Evolutionary conservation across 495 filamentous ascomycete genomes (phyloP).

Genomic region (Aspergillus indologenus): DNA sequence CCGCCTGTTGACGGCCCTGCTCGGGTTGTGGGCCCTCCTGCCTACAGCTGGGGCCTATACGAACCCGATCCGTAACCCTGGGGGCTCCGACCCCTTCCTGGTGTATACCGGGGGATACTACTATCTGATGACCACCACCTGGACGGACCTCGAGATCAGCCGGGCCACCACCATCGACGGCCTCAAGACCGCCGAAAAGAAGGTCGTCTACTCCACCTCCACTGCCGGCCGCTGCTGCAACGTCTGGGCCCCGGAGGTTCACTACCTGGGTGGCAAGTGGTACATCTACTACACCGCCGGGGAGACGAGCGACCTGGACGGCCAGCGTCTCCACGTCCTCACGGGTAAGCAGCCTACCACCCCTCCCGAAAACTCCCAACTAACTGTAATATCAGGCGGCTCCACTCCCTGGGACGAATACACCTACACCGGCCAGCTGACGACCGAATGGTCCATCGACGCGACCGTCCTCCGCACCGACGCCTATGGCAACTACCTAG

Average conservation of each 20-base stretch:
- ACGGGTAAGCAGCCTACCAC: constrained; percentile 6
- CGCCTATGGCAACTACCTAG: constrained; percentile 36
- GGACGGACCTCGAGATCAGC: constrained; percentile 49
- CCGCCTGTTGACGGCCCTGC: background rate
- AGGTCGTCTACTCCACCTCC: constrained; percentile 42
- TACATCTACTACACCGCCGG: constrained; percentile 44
- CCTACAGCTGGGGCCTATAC: constrained; percentile 17
- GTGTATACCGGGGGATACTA: constrained; percentile 50
- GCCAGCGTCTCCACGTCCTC: constrained; percentile 17
- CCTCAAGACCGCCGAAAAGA: constrained; percentile 45
- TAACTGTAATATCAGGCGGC: constrained; percentile 28
- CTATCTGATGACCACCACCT: constrained; percentile 49
- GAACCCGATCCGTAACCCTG: constrained; percentile 31
- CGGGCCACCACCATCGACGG: constrained; percentile 47
- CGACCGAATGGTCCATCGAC: constrained; percentile 37
- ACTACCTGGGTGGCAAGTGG: constrained; percentile 46
- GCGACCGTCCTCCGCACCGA: constrained; percentile 38
- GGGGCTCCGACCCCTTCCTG: constrained; percentile 43
- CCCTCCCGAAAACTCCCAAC: background rate
- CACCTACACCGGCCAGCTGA: constrained; percentile 19
- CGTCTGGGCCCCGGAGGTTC: constrained; percentile 56
- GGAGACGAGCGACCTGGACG: constrained; percentile 10
- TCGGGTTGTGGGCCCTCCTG: background rate
- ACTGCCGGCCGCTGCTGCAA: constrained; percentile 43
- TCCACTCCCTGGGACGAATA: constrained; percentile 41